Evolutionary conservation across 345 rosid genomes (phyloP).

Genomic region (Excoecaria cochinchinensis): DNA sequence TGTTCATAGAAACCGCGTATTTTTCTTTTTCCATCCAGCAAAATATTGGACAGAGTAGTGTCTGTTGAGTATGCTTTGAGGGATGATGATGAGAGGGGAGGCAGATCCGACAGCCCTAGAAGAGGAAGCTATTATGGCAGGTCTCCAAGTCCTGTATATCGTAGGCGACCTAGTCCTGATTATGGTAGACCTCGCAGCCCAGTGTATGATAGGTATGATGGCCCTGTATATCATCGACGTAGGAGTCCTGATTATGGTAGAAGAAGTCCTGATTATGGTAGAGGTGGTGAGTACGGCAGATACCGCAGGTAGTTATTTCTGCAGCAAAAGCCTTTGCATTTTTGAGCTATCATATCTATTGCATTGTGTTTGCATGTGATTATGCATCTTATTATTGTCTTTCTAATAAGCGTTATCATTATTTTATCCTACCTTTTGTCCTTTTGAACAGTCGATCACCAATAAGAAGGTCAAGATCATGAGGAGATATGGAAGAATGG

Average conservation of each 20-base stretch:
- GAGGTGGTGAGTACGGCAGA: slow-evolving; percentile 52
- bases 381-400: too few relatives aligned
- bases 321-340: background rate
- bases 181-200: slow-evolving; percentile 77
- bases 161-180: slow-evolving; percentile 73
- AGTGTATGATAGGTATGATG: slow-evolving; percentile 62
- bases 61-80: slow-evolving; percentile 87
- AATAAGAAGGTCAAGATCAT: slow-evolving; percentile 51
- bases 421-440: background rate
- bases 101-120: slow-evolving; percentile 58
- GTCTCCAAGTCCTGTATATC: slow-evolving; percentile 68
- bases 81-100: slow-evolving; percentile 75
- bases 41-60: slow-evolving; percentile 70
- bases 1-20: background rate
- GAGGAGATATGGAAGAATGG: slow-evolving; percentile 8
- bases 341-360: background rate
- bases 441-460: slow-evolving; percentile 61
- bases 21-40: slow-evolving; percentile 43
- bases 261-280: slow-evolving; percentile 47
- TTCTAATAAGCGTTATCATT: background rate
- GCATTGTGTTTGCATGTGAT: background rate
- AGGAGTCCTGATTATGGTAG: slow-evolving; percentile 48
- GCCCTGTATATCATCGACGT: slow-evolving; percentile 52
- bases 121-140: slow-evolving; percentile 54
- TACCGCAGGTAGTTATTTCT: slow-evolving; percentile 56